These are phyloP conservation scores for Pseudogymnoascus sp. DNA, from an alignment of 2,329 filamentous ascomycete genomes.

Conservation along the genomic window DNA sequence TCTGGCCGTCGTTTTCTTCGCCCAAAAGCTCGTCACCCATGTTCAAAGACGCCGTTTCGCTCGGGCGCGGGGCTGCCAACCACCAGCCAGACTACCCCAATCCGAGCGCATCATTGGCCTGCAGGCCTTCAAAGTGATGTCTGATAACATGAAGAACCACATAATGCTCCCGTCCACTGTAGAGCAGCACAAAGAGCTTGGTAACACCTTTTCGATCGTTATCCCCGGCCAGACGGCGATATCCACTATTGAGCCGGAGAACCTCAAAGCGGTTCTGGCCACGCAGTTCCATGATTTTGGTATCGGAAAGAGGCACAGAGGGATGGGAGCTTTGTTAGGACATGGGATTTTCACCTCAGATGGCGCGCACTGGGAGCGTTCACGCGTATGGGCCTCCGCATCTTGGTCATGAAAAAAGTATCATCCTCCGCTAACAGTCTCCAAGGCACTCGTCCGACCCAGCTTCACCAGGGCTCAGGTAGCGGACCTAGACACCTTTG, in stretches of 20 bases:
- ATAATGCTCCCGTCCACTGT: neutral
- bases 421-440: conserved; percentile 23
- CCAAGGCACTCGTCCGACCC: conserved; percentile 40
- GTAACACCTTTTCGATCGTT: neutral
- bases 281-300: conserved; percentile 45
- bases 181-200: neutral
- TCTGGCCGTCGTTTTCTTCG: neutral
- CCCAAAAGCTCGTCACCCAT: neutral
- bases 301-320: conserved; percentile 38
- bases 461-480: conserved; percentile 49
- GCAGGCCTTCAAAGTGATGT: conserved; percentile 19
- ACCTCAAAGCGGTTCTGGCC: conserved; percentile 49
- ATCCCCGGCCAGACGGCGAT: neutral
- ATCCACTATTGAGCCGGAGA: conserved; percentile 30
- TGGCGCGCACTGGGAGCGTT: conserved; percentile 24
- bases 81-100: conserved; percentile 22
- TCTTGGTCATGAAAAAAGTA: neutral
- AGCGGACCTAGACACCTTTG: conserved; percentile 63
- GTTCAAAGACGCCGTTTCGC: conserved; percentile 17
- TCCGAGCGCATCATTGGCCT: conserved; percentile 26
- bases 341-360: conserved; percentile 29
- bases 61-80: conserved; percentile 25
- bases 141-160: neutral
- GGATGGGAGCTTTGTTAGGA: conserved; percentile 31
- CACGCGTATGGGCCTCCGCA: neutral